Evolutionary conservation across 805 yeast genomes (phyloP).

Genomic region (Suhomyces sp.): DNA sequence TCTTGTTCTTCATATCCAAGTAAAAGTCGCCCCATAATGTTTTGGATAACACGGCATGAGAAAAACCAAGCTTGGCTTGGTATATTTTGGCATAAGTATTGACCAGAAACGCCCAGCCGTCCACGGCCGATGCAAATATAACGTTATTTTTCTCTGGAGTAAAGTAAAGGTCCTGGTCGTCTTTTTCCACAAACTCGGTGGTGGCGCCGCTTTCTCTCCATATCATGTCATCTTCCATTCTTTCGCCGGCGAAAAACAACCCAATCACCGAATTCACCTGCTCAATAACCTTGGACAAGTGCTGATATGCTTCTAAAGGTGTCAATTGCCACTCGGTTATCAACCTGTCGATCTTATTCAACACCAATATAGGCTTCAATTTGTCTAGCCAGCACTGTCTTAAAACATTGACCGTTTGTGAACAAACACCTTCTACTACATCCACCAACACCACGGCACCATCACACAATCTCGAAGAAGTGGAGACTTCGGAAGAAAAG

Average conservation of each 20-base stretch:
- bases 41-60: slow-evolving; percentile 71
- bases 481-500: slow-evolving; percentile 92
- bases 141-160: slow-evolving; percentile 87
- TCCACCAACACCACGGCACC: slow-evolving; percentile 95
- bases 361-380: slow-evolving; percentile 78
- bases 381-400: slow-evolving; percentile 96
- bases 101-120: slow-evolving; percentile 97
- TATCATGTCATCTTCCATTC: slow-evolving; percentile 81
- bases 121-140: slow-evolving; percentile 84
- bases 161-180: slow-evolving; percentile 81
- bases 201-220: slow-evolving; percentile 67
- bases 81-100: slow-evolving; percentile 86
- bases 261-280: slow-evolving; percentile 96
- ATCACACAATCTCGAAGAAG: slow-evolving; percentile 93
- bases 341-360: slow-evolving; percentile 88
- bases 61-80: slow-evolving; percentile 80
- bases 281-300: slow-evolving; percentile 74
- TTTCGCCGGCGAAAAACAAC: slow-evolving; percentile 85
- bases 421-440: slow-evolving; percentile 97
- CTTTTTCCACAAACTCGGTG: slow-evolving; percentile 63
- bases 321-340: slow-evolving; percentile 77
- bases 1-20: slow-evolving; percentile 85
- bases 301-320: slow-evolving; percentile 81
- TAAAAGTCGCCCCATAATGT: slow-evolving; percentile 96
- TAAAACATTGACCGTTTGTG: slow-evolving; percentile 92